Evolutionary conservation across 2,329 filamentous ascomycete species (phyloP).

Genomic region (Colletotrichum magnum): DNA sequence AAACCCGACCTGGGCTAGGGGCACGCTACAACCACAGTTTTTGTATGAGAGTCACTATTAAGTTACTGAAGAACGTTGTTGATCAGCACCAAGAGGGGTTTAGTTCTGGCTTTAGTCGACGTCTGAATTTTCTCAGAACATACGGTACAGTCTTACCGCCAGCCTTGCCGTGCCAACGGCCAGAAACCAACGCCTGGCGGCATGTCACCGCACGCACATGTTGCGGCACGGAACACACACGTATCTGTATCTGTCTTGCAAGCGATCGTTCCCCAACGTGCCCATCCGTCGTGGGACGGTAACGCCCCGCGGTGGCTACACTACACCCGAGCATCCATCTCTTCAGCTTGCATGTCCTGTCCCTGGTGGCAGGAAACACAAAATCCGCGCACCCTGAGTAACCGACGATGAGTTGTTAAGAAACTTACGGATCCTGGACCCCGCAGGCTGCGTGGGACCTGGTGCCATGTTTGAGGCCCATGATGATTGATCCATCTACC

Average conservation of each 20-base stretch:
- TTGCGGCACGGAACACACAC: slow-evolving; percentile 10
- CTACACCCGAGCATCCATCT: not conserved
- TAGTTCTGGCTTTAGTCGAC: no score
- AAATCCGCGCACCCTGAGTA: slow-evolving; percentile 25
- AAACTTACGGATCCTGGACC: slow-evolving; percentile 9
- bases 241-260: not conserved
- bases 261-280: slow-evolving; percentile 22
- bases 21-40: no score
- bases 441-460: slow-evolving; percentile 30
- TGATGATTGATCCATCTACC: slow-evolving; percentile 5
- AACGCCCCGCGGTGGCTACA: slow-evolving; percentile 8
- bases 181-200: not conserved
- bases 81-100: no score
- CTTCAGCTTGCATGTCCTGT: not conserved
- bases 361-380: slow-evolving; percentile 1
- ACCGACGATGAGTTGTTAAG: slow-evolving; percentile 11
- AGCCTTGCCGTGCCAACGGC: slow-evolving; percentile 12
- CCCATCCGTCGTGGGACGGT: slow-evolving; percentile 16
- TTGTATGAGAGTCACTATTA: no score
- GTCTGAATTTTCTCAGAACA: no score
- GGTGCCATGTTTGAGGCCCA: slow-evolving; percentile 19
- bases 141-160: slow-evolving; percentile 1
- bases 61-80: no score
- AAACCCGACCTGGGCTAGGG: no score
- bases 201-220: slow-evolving; percentile 11